phyloP scores from a whole-genome alignment of 2,329 filamentous ascomycete genomes.

The Fusarium keratoplasticum region DNA sequence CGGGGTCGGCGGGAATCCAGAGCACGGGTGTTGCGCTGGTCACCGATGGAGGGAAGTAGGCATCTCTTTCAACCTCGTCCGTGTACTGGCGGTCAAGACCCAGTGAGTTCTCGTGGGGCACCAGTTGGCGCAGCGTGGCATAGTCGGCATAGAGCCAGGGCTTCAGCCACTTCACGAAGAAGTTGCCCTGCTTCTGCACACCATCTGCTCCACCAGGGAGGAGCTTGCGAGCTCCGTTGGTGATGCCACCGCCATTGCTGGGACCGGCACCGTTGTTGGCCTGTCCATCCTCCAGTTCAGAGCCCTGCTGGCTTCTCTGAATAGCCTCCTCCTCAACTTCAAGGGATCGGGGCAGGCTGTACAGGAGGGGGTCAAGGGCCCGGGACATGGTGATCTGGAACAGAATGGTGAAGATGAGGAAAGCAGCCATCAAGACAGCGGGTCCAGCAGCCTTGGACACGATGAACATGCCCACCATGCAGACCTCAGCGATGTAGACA shows the following conservation, averaged over 20 bases:
- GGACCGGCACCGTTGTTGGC: slow-evolving; percentile 22
- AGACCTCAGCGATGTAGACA: slow-evolving; percentile 83
- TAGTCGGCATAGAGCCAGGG: slow-evolving; percentile 84
- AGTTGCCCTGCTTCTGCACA: slow-evolving; percentile 60
- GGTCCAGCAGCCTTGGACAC: slow-evolving; percentile 76
- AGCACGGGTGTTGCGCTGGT: slow-evolving; percentile 70
- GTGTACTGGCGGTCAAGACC: slow-evolving; percentile 68
- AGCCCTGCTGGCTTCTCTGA: slow-evolving; percentile 48
- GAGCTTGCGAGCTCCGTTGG: slow-evolving; percentile 37
- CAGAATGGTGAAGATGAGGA: slow-evolving; percentile 80
- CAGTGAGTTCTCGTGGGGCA: slow-evolving; percentile 67
- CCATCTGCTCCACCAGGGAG: slow-evolving; percentile 35
- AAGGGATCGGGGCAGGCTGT: slow-evolving; percentile 75
- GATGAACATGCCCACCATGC: slow-evolving; percentile 83
- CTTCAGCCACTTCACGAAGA: slow-evolving; percentile 73
- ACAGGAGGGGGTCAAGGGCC: slow-evolving; percentile 77
- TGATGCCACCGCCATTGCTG: slow-evolving; percentile 26
- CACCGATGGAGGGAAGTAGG: slow-evolving; percentile 80
- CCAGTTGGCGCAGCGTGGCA: slow-evolving; percentile 73
- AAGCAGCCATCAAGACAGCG: slow-evolving; percentile 78
- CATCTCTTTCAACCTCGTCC: slow-evolving; percentile 70
- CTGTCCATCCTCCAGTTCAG: slow-evolving; percentile 38
- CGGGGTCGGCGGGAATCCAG: slow-evolving; percentile 80
- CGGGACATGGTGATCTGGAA: slow-evolving; percentile 79
- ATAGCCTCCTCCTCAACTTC: slow-evolving; percentile 56